Base-by-base conservation (phyloP, 129 eudicot genomes). In the Dittrichia graveolens region DNA sequence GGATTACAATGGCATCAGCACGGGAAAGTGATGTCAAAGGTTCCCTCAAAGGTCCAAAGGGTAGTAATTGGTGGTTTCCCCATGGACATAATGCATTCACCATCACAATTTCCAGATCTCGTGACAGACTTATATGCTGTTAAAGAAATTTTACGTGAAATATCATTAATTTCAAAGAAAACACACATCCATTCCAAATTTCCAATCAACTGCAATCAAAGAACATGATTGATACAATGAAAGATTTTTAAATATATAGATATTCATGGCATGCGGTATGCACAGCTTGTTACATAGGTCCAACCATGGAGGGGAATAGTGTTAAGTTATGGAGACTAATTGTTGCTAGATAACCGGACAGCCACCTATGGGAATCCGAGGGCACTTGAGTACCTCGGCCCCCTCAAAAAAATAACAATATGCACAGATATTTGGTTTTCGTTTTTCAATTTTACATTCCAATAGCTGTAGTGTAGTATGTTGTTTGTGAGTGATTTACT, bases 31-130 rank as follows among this genome's bases (percentile, higher is more conserved):
- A 87, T 74, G 83, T 69, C 83, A 94, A 84, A 44, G 98, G 97
- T 52, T 90, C 96, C 61, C 98, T 77, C 74, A 94, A 79, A 10
- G 98, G 92, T 67, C 97, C 98, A 75, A 85, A 90, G 44, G 98
- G 98, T 80, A 94, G 75, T 58, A 87, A 81, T 11, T 69, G 80
- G 57, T 47, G 10, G 72, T 90, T 94, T 54, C 97, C 97, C 91
- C 91, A 94, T 46, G 92, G 98, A 83, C 74, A 78, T 83, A 94
- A 70, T 16, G 85, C 95, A 50, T 94, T 94, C 68, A 90, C 89
- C 98, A 94, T 90, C 60, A 94, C 89, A 75, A 94, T 85, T 67
- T 90, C 98, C 37, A 94, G 53, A 78, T 86, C 93, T 74, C 89
- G 96, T 50, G 61, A 68, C 82, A 90, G 43, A 61, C 87, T 75